Conservation (phyloP, 441 rosid species). For the Bruguiera hainesii region DNA sequence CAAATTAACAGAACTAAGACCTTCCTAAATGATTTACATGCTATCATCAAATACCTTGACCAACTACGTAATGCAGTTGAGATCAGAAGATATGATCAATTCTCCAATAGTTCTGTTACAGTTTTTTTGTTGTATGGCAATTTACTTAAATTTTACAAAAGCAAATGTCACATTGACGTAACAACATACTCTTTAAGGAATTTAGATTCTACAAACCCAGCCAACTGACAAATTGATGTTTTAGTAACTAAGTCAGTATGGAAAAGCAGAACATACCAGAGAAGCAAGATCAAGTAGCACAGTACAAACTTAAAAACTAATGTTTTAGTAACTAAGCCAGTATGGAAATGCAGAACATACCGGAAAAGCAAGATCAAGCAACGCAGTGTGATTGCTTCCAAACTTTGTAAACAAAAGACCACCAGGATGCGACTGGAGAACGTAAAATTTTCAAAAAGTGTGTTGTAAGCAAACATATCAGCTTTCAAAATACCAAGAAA, state of each 20-base stretch:
- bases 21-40: neutral
- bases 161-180: too few species aligned
- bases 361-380: slow-evolving; percentile 81
- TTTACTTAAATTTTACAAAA: too few species aligned
- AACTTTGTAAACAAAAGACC: slow-evolving; percentile 95
- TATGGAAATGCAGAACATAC: slow-evolving; percentile 40
- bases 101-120: neutral
- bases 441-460: slow-evolving; percentile 2
- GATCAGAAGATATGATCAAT: neutral
- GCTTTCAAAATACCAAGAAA: slow-evolving; percentile 8
- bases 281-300: too few species aligned
- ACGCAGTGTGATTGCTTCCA: slow-evolving; percentile 91
- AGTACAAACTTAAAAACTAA: too few species aligned
- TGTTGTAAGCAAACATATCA: neutral
- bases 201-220: too few species aligned
- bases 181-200: too few species aligned
- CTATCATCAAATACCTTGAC: neutral
- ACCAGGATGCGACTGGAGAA: slow-evolving; percentile 88
- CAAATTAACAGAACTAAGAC: too few species aligned
- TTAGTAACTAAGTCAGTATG: neutral
- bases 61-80: neutral
- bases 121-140: neutral
- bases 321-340: neutral
- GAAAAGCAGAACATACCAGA: slow-evolving; percentile 53
- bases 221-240: too few species aligned